Percentiles rank a stretch among this genome's conserved stretches.
Evolutionary conservation across 495 filamentous ascomycete genomes (phyloP).

Genomic region (Jackrogersella multiformis): DNA sequence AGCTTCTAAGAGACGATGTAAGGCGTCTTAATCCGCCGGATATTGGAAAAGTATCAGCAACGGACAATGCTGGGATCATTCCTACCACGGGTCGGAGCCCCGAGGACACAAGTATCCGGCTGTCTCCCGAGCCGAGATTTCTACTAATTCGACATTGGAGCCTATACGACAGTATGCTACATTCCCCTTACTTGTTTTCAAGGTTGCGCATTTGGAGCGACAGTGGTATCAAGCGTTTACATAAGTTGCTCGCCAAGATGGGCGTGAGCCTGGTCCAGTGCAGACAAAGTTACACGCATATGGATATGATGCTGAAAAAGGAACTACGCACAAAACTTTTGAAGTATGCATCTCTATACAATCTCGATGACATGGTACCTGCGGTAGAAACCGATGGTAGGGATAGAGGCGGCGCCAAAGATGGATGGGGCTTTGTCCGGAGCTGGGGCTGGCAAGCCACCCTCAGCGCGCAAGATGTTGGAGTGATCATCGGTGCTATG

Average conservation of each 20-base stretch:
- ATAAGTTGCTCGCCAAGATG: slow-evolving; percentile 98
- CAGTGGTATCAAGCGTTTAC: slow-evolving; percentile 84
- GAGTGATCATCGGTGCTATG: slow-evolving; percentile 86
- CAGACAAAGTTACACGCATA: slow-evolving; percentile 94
- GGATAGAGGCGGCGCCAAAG: slow-evolving; percentile 68
- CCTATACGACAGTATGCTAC: slow-evolving; percentile 97
- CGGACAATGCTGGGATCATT: slow-evolving; percentile 77
- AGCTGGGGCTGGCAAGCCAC: slow-evolving; percentile 99
- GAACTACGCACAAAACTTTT: slow-evolving; percentile 84
- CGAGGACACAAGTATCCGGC: slow-evolving; percentile 88
- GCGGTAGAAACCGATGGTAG: slow-evolving; percentile 65
- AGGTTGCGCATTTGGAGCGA: slow-evolving; percentile 95
- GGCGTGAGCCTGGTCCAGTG: slow-evolving; percentile 93
- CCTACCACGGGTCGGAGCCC: slow-evolving; percentile 88
- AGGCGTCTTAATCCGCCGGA: slow-evolving; percentile 90
- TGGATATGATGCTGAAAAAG: slow-evolving; percentile 97
- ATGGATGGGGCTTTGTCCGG: slow-evolving; percentile 95
- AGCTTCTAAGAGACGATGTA: slow-evolving; percentile 91
- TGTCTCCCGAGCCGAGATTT: slow-evolving; percentile 94
- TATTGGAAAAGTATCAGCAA: slow-evolving; percentile 49
- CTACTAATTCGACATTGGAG: slow-evolving; percentile 96
- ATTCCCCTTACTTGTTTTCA: slow-evolving; percentile 94
- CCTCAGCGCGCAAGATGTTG: slow-evolving; percentile 89
- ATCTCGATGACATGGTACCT: slow-evolving; percentile 90
- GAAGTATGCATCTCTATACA: slow-evolving; percentile 89